phyloP scores from a whole-genome alignment of 169 alveolate species.

The Miamiensis avidus region DNA sequence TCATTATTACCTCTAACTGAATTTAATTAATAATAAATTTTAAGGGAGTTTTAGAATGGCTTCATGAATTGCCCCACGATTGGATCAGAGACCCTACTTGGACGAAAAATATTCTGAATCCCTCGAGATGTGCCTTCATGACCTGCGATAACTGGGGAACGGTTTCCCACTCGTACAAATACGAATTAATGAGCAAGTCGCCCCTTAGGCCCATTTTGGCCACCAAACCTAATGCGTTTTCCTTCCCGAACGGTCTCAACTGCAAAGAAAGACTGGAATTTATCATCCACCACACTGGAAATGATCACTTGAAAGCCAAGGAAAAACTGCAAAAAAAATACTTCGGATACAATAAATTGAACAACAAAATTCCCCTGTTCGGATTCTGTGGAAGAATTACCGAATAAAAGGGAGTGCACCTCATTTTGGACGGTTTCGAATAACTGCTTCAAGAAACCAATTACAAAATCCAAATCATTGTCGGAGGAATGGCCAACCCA shows the following conservation, averaged over 20 bases:
- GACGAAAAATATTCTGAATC: constrained; percentile 83
- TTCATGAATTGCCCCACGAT: constrained; percentile 83
- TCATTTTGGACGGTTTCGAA: constrained; percentile 90
- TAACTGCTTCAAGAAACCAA: constrained; percentile 70
- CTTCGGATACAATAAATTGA: constrained; percentile 73
- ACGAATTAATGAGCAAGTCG: constrained; percentile 78
- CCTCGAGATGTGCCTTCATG: constrained; percentile 90
- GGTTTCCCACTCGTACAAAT: constrained; percentile 89
- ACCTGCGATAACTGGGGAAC: constrained; percentile 92
- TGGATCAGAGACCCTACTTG: constrained; percentile 87
- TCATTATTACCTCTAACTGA: background rate
- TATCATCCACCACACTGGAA: constrained; percentile 62
- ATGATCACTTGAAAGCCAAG: constrained; percentile 84
- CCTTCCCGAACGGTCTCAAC: constrained; percentile 91
- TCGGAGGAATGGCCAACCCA: constrained; percentile 89
- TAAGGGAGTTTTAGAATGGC: constrained; percentile 56
- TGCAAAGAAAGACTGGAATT: constrained; percentile 69
- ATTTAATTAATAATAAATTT: no score
- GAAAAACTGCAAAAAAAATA: constrained; percentile 79
- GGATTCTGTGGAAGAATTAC: constrained; percentile 93
- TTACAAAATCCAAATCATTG: constrained; percentile 83
- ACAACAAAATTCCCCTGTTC: constrained; percentile 77
- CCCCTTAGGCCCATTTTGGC: constrained; percentile 78
- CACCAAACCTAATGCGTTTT: constrained; percentile 83
- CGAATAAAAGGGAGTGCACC: constrained; percentile 90